Base-by-base conservation (phyloP, 306 rosid species). In the Elaeagnus macrophylla region DNA sequence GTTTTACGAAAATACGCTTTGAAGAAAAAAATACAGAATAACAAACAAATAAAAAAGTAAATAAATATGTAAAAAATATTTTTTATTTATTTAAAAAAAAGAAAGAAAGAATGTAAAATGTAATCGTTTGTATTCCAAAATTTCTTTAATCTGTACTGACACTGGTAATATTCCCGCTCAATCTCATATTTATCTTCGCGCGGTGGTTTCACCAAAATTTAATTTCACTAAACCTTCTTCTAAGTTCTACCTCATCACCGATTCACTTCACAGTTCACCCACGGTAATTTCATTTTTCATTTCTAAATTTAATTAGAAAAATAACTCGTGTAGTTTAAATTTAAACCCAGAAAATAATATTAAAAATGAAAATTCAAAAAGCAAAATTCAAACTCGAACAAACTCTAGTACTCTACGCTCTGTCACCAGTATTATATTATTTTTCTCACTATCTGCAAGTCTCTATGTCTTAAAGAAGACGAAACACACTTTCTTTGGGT, bases 121-220 rank as follows among this genome's bases (percentile, higher is more conserved):
- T n/a, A n/a, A n/a, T n/a, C n/a, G n/a, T n/a, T n/a, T n/a, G n/a
- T n/a, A n/a, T n/a, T n/a, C n/a, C n/a, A n/a, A n/a, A n/a, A n/a
- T n/a, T n/a, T n/a, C n/a, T n/a, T n/a, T n/a, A n/a, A n/a, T n/a
- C n/a, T n/a, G n/a, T n/a, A n/a, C n/a, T n/a, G n/a, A n/a, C 68
- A 75, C 62, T 74, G 69, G 79, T 61, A 81, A 75, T 65, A 80
- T 84, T 86, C 97, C 96, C 96, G 97, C 96, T 91, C 85, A 67
- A 25, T 52, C 62, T 63, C 65, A 37, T 67, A 60, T 56, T 64
- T 62, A 35, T 48, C 58, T 67, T 77, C 66, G 77, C 72, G 80
- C 68, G 32, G 62, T 57, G 72, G 55, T 61, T 37, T 67, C 77
- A 51, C 66, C 45, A 39, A 46, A 67, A 79, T 85, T 55, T 61